Evolutionary conservation across 495 filamentous ascomycete genomes (phyloP).

Genomic region (Tuber calosporum): DNA sequence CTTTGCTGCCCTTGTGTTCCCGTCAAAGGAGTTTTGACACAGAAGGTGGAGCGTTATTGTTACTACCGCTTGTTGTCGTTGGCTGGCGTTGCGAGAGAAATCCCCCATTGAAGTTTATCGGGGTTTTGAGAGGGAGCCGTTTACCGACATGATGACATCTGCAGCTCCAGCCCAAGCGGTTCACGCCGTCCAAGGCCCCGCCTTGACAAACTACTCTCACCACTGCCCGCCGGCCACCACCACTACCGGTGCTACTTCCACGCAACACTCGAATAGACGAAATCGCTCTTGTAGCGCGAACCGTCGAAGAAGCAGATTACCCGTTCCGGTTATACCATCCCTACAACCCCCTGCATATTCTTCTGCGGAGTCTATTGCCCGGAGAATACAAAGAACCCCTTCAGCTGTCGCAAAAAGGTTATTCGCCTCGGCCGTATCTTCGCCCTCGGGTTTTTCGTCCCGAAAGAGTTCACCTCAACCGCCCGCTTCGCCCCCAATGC

Average conservation of each 20-base stretch:
- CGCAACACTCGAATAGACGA: constrained; percentile 15
- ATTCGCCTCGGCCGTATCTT: constrained; percentile 31
- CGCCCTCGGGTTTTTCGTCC: constrained; percentile 26
- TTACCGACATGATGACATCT: constrained; percentile 40
- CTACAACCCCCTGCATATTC: constrained; percentile 10
- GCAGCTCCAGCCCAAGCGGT: constrained; percentile 17
- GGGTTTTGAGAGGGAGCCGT: constrained; percentile 16
- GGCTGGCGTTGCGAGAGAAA: neutral
- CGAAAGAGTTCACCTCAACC: constrained; percentile 14
- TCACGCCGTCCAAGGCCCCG: constrained; percentile 30
- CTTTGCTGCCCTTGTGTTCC: neutral
- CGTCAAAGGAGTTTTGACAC: neutral
- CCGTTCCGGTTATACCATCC: constrained; percentile 11
- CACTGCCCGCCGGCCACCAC: constrained; percentile 10
- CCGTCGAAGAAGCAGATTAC: constrained; percentile 18
- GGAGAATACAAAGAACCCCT: constrained; percentile 30
- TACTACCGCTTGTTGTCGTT: neutral
- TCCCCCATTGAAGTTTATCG: neutral
- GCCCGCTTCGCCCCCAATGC: constrained; percentile 21
- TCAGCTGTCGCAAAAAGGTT: constrained; percentile 37
- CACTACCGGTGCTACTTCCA: neutral
- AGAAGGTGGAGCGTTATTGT: neutral
- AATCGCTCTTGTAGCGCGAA: constrained; percentile 11
- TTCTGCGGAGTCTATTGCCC: constrained; percentile 24
- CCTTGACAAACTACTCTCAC: constrained; percentile 15